phyloP scores from a whole-genome alignment of 176 grass and related monocot species.

The Triticum monococcum region DNA sequence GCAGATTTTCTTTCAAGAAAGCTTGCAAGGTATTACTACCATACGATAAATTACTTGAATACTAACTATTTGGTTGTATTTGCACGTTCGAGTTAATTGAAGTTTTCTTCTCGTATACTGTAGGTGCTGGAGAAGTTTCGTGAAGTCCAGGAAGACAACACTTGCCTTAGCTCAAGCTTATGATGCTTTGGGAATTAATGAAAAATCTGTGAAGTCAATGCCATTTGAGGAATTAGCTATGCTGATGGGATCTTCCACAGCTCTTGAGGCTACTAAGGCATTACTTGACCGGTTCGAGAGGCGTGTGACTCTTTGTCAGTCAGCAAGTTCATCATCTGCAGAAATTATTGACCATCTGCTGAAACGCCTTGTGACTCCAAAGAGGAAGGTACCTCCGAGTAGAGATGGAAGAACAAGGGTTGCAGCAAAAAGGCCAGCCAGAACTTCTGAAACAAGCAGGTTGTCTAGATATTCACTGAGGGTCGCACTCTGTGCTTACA shows the following conservation, averaged over 20 bases:
- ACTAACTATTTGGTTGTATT: background rate
- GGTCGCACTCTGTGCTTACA: conserved; percentile 91
- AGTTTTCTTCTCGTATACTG: conserved; percentile 11
- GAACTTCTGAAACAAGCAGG: conserved; percentile 42
- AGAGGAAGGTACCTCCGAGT: conserved; percentile 45
- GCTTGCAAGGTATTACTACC: conserved; percentile 56
- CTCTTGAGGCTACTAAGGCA: conserved; percentile 64
- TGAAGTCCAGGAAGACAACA: conserved; percentile 75
- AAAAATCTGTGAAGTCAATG: conserved; percentile 78
- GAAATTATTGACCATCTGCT: conserved; percentile 93
- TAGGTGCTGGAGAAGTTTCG: conserved; percentile 90
- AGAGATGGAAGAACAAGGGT: conserved; percentile 40
- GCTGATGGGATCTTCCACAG: conserved; percentile 62
- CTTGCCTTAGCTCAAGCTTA: conserved; percentile 61
- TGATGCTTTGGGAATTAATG: conserved; percentile 64
- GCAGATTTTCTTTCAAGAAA: conserved; percentile 76
- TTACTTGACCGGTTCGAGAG: conserved; percentile 74
- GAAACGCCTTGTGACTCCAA: conserved; percentile 77
- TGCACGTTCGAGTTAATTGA: background rate
- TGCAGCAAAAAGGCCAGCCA: conserved; percentile 40
- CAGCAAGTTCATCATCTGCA: conserved; percentile 31
- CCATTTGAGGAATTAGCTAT: conserved; percentile 86
- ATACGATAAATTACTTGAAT: background rate
- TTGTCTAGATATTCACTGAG: conserved; percentile 72
- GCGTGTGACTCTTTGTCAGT: conserved; percentile 44